Conservation (phyloP, 2,329 filamentous ascomycete genomes). For the Didymella sp. region DNA sequence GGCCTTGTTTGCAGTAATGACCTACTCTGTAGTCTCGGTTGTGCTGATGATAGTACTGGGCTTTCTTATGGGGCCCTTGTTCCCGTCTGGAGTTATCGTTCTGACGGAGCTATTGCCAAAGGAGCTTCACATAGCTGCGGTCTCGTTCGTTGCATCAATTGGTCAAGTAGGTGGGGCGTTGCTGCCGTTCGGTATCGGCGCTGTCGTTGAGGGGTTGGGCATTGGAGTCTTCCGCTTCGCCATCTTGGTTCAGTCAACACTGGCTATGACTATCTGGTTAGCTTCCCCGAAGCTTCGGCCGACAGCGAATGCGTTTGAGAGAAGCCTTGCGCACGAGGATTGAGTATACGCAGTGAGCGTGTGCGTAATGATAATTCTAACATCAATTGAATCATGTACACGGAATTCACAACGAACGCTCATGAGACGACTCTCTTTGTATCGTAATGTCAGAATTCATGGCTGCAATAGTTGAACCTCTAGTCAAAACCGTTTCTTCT, state of each 20-base stretch:
- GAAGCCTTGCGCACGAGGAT: background rate
- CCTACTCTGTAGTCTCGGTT: slow-evolving; percentile 34
- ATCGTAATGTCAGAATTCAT: no score
- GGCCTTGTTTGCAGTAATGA: slow-evolving; percentile 29
- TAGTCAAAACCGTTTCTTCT: no score
- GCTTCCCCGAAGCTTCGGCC: slow-evolving; percentile 22
- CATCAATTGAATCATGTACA: no score
- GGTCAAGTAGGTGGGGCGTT: slow-evolving; percentile 56
- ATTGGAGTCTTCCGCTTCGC: slow-evolving; percentile 50
- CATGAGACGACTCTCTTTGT: no score
- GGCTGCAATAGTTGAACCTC: no score
- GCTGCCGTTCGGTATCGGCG: slow-evolving; percentile 55
- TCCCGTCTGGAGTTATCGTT: slow-evolving; percentile 53
- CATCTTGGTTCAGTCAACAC: slow-evolving; percentile 30
- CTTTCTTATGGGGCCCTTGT: slow-evolving; percentile 53
- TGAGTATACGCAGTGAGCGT: no score
- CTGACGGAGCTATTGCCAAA: slow-evolving; percentile 49
- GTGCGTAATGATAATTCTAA: background rate
- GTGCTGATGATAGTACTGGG: slow-evolving; percentile 46
- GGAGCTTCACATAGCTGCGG: slow-evolving; percentile 53
- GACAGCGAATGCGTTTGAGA: background rate
- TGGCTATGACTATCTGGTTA: slow-evolving; percentile 36
- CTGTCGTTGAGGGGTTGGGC: slow-evolving; percentile 49
- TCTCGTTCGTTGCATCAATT: slow-evolving; percentile 55
- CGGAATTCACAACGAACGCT: no score